These are phyloP conservation scores for cucumber (Cucumis sativus) DNA, from an alignment of 306 rosid species.

Conservation along the genomic window Cucumber_9930_V3 NC_026660.2:6505001-6505500, in stretches of 20 bases:
- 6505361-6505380: background rate
- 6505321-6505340: background rate
- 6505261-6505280: constrained; percentile 3
- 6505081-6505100: no score
- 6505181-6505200: background rate
- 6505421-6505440: constrained; percentile 4
- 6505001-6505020: background rate
- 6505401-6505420: constrained; percentile 9
- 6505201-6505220: background rate
- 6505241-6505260: background rate
- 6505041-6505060: no score
- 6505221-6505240: background rate
- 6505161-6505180: background rate
- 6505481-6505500: constrained; percentile 5
- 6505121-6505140: background rate
- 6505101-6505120: background rate
- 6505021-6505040: background rate
- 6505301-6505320: background rate
- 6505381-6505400: background rate
- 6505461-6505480: background rate
- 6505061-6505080: no score
- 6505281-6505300: background rate
- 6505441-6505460: background rate
- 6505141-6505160: background rate
- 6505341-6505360: background rate